These are phyloP conservation scores for Leersia perrieri DNA, from an alignment of 176 grass and related monocot genomes.

Conservation along the genomic window DNA sequence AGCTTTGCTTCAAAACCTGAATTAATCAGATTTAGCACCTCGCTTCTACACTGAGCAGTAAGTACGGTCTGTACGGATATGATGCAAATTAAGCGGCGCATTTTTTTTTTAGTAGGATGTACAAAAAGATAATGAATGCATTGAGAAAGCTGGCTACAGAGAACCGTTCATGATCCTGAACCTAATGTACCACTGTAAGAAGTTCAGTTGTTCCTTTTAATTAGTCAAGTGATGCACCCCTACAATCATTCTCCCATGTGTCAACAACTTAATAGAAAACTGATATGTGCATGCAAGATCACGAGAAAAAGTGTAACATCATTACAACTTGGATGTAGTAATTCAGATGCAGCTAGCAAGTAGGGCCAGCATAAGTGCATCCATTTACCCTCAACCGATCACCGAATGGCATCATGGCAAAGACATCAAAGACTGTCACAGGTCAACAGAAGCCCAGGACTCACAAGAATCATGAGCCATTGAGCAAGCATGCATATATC, in stretches of 20 bases:
- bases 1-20: not conserved
- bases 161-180: not conserved
- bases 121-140: not conserved
- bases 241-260: not conserved
- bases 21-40: not conserved
- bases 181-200: not conserved
- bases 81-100: not conserved
- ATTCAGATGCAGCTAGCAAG: not conserved
- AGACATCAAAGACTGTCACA: conserved; percentile 14
- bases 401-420: conserved; percentile 13
- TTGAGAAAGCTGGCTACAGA: not conserved
- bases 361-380: not conserved
- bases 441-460: not conserved
- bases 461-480: conserved; percentile 28
- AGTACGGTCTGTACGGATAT: too few species aligned
- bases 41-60: not conserved
- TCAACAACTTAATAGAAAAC: not conserved
- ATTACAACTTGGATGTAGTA: not conserved
- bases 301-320: not conserved
- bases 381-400: not conserved
- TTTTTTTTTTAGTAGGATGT: not conserved
- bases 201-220: not conserved
- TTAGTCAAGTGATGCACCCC: not conserved
- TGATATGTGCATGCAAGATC: not conserved
- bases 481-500: not conserved